phyloP scores from a whole-genome alignment of 2,329 filamentous ascomycete genomes.

The Clarireedia sp. region DNA sequence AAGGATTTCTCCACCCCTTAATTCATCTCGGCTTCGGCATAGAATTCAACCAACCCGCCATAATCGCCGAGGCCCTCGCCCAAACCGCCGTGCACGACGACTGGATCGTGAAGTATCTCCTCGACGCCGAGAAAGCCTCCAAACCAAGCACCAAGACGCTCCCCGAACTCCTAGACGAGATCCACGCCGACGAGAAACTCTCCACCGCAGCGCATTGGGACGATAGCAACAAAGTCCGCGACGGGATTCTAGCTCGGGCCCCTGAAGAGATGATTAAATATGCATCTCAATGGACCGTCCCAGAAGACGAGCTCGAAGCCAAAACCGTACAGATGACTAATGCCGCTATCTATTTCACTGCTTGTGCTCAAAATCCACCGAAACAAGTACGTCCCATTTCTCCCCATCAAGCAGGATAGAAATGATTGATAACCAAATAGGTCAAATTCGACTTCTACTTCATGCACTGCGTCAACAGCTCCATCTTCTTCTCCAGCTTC shows the following conservation, averaged over 20 bases:
- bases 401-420: not conserved
- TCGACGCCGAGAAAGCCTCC: constrained; percentile 42
- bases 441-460: constrained; percentile 77
- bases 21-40: constrained; percentile 82
- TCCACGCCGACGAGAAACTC: constrained; percentile 49
- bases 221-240: constrained; percentile 57
- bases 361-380: constrained; percentile 49
- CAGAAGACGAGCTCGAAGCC: constrained; percentile 39
- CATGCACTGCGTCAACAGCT: constrained; percentile 68
- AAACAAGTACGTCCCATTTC: constrained; percentile 36
- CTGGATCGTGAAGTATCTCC: constrained; percentile 47
- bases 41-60: constrained; percentile 73
- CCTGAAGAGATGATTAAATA: constrained; percentile 54
- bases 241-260: constrained; percentile 60
- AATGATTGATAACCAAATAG: not conserved
- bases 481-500: constrained; percentile 67
- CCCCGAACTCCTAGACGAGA: constrained; percentile 52
- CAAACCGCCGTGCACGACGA: constrained; percentile 61
- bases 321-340: constrained; percentile 65
- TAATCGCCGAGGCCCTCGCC: constrained; percentile 73
- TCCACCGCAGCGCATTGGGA: constrained; percentile 40
- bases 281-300: constrained; percentile 51
- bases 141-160: constrained; percentile 37
- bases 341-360: constrained; percentile 42
- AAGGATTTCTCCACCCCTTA: constrained; percentile 67